Evolutionary conservation across 148 eudicot species (phyloP).

Genomic region (Rhododendron molle): DNA sequence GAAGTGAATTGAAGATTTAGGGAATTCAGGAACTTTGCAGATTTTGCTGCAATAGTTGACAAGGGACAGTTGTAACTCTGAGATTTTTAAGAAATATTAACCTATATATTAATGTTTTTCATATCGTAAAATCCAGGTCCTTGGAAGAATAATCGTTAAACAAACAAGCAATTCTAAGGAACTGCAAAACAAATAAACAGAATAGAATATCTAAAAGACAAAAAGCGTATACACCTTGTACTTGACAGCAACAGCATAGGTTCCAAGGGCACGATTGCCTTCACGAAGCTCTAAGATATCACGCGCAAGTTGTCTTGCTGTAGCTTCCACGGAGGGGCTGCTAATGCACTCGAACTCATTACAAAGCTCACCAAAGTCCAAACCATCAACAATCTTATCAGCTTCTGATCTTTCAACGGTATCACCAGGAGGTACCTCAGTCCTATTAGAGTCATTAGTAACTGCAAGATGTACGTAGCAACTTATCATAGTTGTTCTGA

Average conservation of each 20-base stretch:
- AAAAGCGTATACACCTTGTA: slow-evolving; percentile 53
- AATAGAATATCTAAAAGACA: not conserved
- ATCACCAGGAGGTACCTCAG: slow-evolving; percentile 27
- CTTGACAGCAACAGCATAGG: slow-evolving; percentile 71
- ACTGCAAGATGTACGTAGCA: slow-evolving; percentile 32
- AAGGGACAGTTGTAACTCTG: not conserved
- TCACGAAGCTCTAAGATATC: slow-evolving; percentile 86
- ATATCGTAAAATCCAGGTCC: not conserved
- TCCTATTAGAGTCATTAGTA: slow-evolving; percentile 51
- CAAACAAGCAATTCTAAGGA: not conserved
- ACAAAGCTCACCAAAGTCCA: slow-evolving; percentile 89
- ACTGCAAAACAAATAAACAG: not conserved
- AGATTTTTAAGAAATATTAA: not conserved
- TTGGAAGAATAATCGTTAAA: too few relatives aligned
- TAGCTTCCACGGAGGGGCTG: slow-evolving; percentile 87
- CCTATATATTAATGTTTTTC: not conserved
- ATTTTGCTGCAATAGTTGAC: not conserved
- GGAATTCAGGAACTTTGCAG: not conserved
- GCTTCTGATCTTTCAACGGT: slow-evolving; percentile 41
- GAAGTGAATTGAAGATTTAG: not conserved
- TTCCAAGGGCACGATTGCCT: slow-evolving; percentile 88
- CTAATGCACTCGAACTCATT: slow-evolving; percentile 93
- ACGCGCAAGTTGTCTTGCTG: slow-evolving; percentile 93
- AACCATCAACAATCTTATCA: slow-evolving; percentile 71
- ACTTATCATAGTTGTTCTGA: not conserved